These are phyloP conservation scores for Penicillium arizonense DNA, from an alignment of 495 filamentous ascomycete species.

Conservation along the genomic window DNA sequence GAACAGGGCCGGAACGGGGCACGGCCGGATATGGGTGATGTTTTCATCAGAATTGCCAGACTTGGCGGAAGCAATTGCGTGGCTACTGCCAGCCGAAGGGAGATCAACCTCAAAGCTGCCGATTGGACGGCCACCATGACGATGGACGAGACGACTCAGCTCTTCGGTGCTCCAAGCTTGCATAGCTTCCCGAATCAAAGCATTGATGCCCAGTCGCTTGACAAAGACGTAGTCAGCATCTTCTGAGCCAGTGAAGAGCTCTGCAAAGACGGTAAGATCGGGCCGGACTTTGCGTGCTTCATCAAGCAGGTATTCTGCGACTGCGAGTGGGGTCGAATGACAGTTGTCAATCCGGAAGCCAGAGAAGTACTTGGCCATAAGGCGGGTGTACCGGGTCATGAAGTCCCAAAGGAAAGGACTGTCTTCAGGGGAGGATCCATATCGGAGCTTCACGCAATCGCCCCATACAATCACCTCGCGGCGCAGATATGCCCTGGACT, in stretches of 20 bases:
- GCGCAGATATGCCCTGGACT: conserved; percentile 85
- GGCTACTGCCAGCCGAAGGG: conserved; percentile 38
- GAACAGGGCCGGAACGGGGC: conserved; percentile 88
- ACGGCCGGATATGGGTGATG: conserved; percentile 71
- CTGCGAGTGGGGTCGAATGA: conserved; percentile 91
- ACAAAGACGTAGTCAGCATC: conserved; percentile 95
- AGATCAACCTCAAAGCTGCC: conserved; percentile 90
- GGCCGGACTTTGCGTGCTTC: conserved; percentile 85
- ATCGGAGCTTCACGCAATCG: conserved; percentile 96
- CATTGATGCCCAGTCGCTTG: conserved; percentile 83
- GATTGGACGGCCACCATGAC: conserved; percentile 90
- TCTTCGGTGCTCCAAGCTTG: conserved; percentile 96
- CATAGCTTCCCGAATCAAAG: conserved; percentile 95
- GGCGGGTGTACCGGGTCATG: conserved; percentile 87
- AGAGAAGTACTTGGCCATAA: conserved; percentile 93
- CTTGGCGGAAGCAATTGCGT: conserved; percentile 37
- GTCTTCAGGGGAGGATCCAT: conserved; percentile 76
- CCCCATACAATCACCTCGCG: conserved; percentile 98
- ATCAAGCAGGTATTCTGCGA: conserved; percentile 92
- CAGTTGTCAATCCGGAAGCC: conserved; percentile 98
- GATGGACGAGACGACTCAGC: conserved; percentile 86
- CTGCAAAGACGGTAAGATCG: conserved; percentile 87
- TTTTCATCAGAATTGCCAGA: conserved; percentile 51
- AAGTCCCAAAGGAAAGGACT: conserved; percentile 93
- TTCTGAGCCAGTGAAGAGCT: conserved; percentile 95